Conservation (phyloP, 352 stramenopile species). For the Globisporangium carolinianum region DNA sequence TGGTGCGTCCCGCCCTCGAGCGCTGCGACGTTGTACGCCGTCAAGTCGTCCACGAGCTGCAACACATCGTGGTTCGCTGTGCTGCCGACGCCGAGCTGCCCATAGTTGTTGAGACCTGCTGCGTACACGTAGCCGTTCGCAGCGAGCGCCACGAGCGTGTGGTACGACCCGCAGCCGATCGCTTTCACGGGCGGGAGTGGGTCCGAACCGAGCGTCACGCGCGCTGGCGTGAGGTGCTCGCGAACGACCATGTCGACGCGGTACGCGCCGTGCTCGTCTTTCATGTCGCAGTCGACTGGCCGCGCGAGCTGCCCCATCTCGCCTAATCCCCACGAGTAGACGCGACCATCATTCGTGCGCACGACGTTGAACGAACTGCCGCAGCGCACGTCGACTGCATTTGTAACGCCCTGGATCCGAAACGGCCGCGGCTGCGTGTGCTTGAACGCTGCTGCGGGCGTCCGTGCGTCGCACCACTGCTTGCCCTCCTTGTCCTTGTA, state of each 20-base stretch:
- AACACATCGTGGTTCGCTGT: conserved; percentile 60
- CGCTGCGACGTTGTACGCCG: conserved; percentile 47
- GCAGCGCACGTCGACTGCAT: conserved; percentile 76
- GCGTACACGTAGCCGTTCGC: conserved; percentile 84
- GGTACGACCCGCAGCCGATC: conserved; percentile 87
- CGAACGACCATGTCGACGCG: conserved; percentile 66
- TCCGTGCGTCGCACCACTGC: conserved; percentile 80
- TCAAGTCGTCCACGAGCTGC: conserved; percentile 72
- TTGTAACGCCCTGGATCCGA: conserved; percentile 43
- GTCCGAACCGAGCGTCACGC: conserved; percentile 50
- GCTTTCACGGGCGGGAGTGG: conserved; percentile 56
- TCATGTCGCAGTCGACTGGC: conserved; percentile 53
- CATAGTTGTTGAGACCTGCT: conserved; percentile 95
- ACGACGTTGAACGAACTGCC: conserved; percentile 84
- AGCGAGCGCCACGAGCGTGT: conserved; percentile 67
- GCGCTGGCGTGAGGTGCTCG: conserved; percentile 73
- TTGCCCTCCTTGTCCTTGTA: conserved; percentile 97
- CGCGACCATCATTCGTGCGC: conserved; percentile 75
- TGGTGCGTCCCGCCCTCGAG: conserved; percentile 91
- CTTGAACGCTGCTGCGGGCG: conserved; percentile 69
- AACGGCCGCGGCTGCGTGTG: conserved; percentile 66
- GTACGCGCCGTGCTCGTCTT: conserved; percentile 62
- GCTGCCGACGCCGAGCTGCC: conserved; percentile 93
- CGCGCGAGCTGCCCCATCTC: conserved; percentile 86
- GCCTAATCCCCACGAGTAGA: conserved; percentile 91